Percentiles rank a stretch among this genome's conserved stretches.
Conservation (phyloP, 495 filamentous ascomycete species). For the Aspergillus sclerotioniger region DNA sequence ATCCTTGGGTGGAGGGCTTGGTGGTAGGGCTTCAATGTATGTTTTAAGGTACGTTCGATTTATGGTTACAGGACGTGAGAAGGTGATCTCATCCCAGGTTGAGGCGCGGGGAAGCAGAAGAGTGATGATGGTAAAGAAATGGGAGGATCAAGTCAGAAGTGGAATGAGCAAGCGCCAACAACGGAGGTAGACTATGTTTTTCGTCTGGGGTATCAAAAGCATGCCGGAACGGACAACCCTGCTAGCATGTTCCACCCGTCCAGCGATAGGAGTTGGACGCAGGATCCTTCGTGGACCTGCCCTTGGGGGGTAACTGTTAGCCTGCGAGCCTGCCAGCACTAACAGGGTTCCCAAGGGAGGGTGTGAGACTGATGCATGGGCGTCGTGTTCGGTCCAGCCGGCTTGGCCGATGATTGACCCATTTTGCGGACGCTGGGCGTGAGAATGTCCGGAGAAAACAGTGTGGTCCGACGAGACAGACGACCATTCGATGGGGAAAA, state of each 20-base stretch:
- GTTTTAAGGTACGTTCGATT: neutral
- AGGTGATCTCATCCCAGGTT: neutral
- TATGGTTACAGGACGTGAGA: conserved; percentile 1
- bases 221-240: conserved; percentile 20
- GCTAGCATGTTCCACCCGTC: conserved; percentile 8
- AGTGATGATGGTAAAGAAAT: neutral
- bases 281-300: neutral
- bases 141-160: neutral
- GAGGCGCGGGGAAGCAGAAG: neutral
- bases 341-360: neutral
- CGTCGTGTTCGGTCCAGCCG: conserved; percentile 12
- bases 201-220: conserved; percentile 38
- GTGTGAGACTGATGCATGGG: neutral
- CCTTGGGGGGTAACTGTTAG: neutral
- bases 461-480: conserved; percentile 15
- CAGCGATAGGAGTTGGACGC: neutral
- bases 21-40: neutral
- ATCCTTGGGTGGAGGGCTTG: conserved; percentile 22
- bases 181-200: conserved; percentile 17
- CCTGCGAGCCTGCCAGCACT: neutral
- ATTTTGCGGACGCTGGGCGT: neutral
- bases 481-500: conserved; percentile 10
- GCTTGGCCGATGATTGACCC: conserved; percentile 9
- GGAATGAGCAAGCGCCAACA: conserved; percentile 11
- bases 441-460: conserved; percentile 6